Base-by-base conservation (phyloP, 192 early-diverging fungal species). In the Kickxella alabastrina region DNA sequence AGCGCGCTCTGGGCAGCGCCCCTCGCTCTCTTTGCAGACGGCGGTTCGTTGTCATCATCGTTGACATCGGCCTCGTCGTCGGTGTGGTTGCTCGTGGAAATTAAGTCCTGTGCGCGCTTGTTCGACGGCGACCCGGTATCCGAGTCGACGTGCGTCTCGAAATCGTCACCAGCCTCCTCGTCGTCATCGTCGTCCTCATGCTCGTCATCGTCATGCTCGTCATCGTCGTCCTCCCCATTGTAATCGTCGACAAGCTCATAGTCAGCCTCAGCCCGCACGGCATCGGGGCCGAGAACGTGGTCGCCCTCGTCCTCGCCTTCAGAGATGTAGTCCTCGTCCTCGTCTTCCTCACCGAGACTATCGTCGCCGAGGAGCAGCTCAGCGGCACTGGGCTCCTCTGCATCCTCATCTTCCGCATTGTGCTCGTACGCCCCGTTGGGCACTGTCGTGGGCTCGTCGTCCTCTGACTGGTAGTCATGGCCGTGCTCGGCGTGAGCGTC, bases 11-110 rank as follows among this genome's bases (percentile, higher is more conserved):
- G n/a, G 12, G 28, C 18, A 1, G 48, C 57, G 38, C 42, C 54
- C 37, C 43, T 54, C 6, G 64, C 27, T 27, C 50, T 59, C 35
- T 67, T 67, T 0, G 52, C 21, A 0, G 41, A 52, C 10, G 65
- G 65, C 47, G 57, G 55, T 3, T 44, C 27, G 5, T 35, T 41
- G 2, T 28, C 43, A 15, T 43, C 40, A 1, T 41, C 46, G 9
- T 29, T 24, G 27, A n/a, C 45, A 3, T 46, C 54, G 18, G 38
- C 61, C 6, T 25, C 29, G 12, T 52, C 43, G 27, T 31, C 62
- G 0, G 13, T 29, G 21, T 54, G 25, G 17, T 41, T 22, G 4
- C 19, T 42, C 35, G 17, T 42, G 15, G 19, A 28, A 3, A 28
- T 21, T 37, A 52, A 24, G 12, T 21, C 32, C 32, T 51, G 48